Conservation (phyloP, 2,329 filamentous ascomycete genomes). For the Ascocoryne sarcoides region DNA sequence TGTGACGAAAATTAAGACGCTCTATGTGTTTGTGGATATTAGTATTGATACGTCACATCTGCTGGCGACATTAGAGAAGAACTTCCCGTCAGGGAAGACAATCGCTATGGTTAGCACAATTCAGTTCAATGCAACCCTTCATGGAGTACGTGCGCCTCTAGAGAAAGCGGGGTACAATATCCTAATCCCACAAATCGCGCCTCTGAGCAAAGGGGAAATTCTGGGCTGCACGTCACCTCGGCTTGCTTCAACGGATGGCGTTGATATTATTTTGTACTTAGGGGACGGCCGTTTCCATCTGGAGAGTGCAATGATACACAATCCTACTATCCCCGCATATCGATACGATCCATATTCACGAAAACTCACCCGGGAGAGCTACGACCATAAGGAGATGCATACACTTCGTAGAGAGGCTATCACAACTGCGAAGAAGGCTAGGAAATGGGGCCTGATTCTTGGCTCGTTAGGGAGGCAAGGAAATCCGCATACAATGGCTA, state of each 20-base stretch:
- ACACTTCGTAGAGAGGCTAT: conserved; percentile 71
- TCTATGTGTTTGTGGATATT: conserved; percentile 98
- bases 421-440: conserved; percentile 60
- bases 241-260: conserved; percentile 45
- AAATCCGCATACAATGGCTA: conserved; percentile 81
- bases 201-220: conserved; percentile 90
- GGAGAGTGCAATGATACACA: conserved; percentile 98
- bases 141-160: conserved; percentile 69
- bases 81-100: conserved; percentile 76
- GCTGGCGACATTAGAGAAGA: conserved; percentile 76
- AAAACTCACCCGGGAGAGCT: conserved; percentile 81
- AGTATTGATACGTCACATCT: conserved; percentile 88
- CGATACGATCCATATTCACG: conserved; percentile 95
- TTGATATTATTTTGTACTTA: conserved; percentile 79
- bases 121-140: conserved; percentile 96
- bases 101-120: conserved; percentile 94
- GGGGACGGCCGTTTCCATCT: conserved; percentile 93
- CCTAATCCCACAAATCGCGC: conserved; percentile 84
- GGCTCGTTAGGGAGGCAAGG: conserved; percentile 89
- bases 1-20: conserved; percentile 90
- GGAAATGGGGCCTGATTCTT: conserved; percentile 91
- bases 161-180: conserved; percentile 79
- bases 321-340: conserved; percentile 82
- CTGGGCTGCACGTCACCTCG: conserved; percentile 91
- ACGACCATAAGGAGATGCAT: conserved; percentile 88